Evolutionary conservation across 768 basidiomycete genomes (phyloP).

Genomic region (Tulasnella sp.): DNA sequence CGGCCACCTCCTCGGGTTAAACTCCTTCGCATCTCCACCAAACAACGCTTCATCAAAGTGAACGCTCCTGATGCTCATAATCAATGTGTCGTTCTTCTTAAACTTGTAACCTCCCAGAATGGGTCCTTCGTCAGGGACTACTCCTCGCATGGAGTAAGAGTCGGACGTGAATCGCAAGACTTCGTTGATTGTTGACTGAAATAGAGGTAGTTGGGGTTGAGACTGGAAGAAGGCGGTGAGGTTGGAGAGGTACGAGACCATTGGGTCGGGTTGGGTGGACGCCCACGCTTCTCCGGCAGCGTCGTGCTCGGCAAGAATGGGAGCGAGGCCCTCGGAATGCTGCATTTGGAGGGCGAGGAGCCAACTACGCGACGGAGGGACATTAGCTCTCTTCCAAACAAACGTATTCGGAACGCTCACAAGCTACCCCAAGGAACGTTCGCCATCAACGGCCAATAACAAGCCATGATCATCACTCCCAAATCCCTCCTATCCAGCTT

Average conservation of each 20-base stretch:
- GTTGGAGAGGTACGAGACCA: not conserved
- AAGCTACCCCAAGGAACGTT: conserved; percentile 18
- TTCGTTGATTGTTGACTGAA: conserved; percentile 16
- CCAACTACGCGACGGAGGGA: not conserved
- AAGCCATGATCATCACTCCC: not conserved
- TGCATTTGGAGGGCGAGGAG: conserved; percentile 2
- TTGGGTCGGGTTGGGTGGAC: not conserved
- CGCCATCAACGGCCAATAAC: conserved; percentile 21
- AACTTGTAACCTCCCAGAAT: conserved; percentile 23
- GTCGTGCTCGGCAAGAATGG: conserved; percentile 22
- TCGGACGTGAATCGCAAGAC: conserved; percentile 19
- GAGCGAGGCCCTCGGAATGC: conserved; percentile 9
- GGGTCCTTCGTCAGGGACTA: not conserved
- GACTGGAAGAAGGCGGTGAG: conserved; percentile 25
- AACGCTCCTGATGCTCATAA: conserved; percentile 10
- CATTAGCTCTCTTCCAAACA: not conserved
- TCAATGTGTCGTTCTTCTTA: conserved; percentile 18
- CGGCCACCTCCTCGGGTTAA: not conserved
- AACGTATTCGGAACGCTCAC: not conserved
- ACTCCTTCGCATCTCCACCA: not conserved
- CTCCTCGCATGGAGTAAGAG: conserved; percentile 25
- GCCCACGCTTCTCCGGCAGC: not conserved
- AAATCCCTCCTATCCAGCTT: not conserved
- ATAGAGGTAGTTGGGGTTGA: conserved; percentile 5
- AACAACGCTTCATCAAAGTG: not conserved